Evolutionary conservation across 108 stramenopile species (phyloP).

Genomic region (Seminavis robusta): DNA sequence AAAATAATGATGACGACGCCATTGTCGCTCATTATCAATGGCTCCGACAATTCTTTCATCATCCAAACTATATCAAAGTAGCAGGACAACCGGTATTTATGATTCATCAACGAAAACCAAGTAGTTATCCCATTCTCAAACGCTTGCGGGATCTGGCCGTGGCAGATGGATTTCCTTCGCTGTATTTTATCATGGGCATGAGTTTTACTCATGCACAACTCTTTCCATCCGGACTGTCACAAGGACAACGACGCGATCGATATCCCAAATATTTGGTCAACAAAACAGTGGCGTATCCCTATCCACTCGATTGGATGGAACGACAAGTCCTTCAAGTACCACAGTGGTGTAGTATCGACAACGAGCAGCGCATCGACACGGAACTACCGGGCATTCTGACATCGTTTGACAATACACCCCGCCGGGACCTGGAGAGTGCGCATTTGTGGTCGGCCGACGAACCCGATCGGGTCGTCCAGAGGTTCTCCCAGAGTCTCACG

Average conservation of each 20-base stretch:
- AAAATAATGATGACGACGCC: slow-evolving; percentile 27
- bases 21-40: slow-evolving; percentile 70
- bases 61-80: slow-evolving; percentile 53
- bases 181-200: slow-evolving; percentile 38
- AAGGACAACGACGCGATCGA: not conserved
- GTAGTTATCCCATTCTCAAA: slow-evolving; percentile 40
- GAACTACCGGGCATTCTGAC: slow-evolving; percentile 34
- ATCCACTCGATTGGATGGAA: slow-evolving; percentile 31
- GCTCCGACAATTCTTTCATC: slow-evolving; percentile 58
- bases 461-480: slow-evolving; percentile 26
- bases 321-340: slow-evolving; percentile 29
- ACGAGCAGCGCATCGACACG: not conserved
- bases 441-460: slow-evolving; percentile 21
- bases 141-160: slow-evolving; percentile 32
- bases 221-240: slow-evolving; percentile 1
- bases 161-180: slow-evolving; percentile 47
- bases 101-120: no score
- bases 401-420: slow-evolving; percentile 74
- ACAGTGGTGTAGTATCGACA: slow-evolving; percentile 36
- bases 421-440: slow-evolving; percentile 42
- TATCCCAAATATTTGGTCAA: not conserved
- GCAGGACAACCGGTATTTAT: slow-evolving; percentile 33
- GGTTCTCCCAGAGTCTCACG: slow-evolving; percentile 29
- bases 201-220: slow-evolving; percentile 23
- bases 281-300: slow-evolving; percentile 17